Evolutionary conservation across 1,284 basidiomycete species (phyloP).

Genomic region (Irpex sp.): DNA sequence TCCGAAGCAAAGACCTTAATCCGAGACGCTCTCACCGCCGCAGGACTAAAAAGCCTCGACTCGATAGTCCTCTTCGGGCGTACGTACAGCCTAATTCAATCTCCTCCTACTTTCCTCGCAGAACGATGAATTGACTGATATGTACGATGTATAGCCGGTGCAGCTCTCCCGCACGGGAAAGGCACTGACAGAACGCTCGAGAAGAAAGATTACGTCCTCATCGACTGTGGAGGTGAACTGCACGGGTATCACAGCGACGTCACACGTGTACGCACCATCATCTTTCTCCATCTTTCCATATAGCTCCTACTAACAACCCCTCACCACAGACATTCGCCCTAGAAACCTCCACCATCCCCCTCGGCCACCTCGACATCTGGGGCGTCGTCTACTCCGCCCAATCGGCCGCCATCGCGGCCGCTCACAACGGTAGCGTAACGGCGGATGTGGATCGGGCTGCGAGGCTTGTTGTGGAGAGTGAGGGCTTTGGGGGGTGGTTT

Average conservation of each 20-base stretch:
- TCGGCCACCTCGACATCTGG: slow-evolving; percentile 60
- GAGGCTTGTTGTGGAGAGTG: slow-evolving; percentile 42
- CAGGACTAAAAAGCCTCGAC: slow-evolving; percentile 53
- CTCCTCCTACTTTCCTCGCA: background rate
- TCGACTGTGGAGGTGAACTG: slow-evolving; percentile 69
- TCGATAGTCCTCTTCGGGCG: slow-evolving; percentile 76
- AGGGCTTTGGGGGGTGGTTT: slow-evolving; percentile 58
- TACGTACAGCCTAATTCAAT: slow-evolving; percentile 33
- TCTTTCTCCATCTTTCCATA: background rate
- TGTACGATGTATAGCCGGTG: slow-evolving; percentile 51
- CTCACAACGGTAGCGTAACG: slow-evolving; percentile 46
- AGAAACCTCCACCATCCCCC: slow-evolving; percentile 47
- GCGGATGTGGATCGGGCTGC: slow-evolving; percentile 62
- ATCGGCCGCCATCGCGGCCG: slow-evolving; percentile 43
- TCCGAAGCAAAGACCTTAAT: slow-evolving; percentile 59
- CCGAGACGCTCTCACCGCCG: slow-evolving; percentile 44
- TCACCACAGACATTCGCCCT: slow-evolving; percentile 65
- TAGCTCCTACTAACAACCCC: background rate
- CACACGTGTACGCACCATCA: slow-evolving; percentile 51
- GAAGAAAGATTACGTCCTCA: slow-evolving; percentile 63
- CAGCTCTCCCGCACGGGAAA: slow-evolving; percentile 78
- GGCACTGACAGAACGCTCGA: slow-evolving; percentile 62
- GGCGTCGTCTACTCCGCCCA: slow-evolving; percentile 63
- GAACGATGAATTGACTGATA: background rate
- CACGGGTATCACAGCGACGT: slow-evolving; percentile 76